These are phyloP conservation scores for Fagus sylvatica DNA, from an alignment of 306 rosid genomes.

Conservation along the genomic window DNA sequence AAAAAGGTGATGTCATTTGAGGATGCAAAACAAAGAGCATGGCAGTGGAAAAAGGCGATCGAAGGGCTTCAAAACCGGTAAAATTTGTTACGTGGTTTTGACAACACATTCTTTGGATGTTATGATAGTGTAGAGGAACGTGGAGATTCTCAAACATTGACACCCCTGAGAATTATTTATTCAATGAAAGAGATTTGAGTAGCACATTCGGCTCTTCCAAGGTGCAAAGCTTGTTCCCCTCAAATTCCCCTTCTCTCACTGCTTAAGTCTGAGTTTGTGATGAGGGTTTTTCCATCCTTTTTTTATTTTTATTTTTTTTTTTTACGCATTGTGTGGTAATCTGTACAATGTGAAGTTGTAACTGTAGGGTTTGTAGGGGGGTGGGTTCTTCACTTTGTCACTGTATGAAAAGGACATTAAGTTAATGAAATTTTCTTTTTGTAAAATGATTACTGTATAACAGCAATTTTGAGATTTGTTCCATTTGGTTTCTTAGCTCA, in stretches of 20 bases:
- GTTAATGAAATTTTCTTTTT: conserved; percentile 30
- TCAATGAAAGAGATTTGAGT: conserved; percentile 41
- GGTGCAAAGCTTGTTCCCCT: conserved; percentile 33
- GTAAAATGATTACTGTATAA: not conserved
- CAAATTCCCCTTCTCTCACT: conserved; percentile 29
- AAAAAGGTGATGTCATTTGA: conserved; percentile 86
- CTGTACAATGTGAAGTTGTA: conserved; percentile 37
- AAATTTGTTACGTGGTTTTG: conserved; percentile 35
- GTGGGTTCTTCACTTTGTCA: conserved; percentile 37
- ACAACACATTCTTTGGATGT: conserved; percentile 40
- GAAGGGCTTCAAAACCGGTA: conserved; percentile 97
- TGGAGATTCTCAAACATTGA: conserved; percentile 33
- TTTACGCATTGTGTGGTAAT: conserved; percentile 39
- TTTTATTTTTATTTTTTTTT: too few species aligned
- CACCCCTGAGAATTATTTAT: conserved; percentile 35
- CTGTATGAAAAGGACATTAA: conserved; percentile 27
- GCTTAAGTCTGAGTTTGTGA: conserved; percentile 29
- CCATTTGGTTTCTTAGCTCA: not conserved
- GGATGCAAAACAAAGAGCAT: conserved; percentile 92
- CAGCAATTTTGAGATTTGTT: not conserved
- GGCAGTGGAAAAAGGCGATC: conserved; percentile 96
- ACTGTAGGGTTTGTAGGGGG: conserved; percentile 48
- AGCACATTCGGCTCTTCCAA: conserved; percentile 38
- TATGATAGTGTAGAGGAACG: conserved; percentile 46
- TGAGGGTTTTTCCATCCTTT: conserved; percentile 27